phyloP scores from a whole-genome alignment of 2,329 filamentous ascomycete species.

The Calycina herbarum region DNA sequence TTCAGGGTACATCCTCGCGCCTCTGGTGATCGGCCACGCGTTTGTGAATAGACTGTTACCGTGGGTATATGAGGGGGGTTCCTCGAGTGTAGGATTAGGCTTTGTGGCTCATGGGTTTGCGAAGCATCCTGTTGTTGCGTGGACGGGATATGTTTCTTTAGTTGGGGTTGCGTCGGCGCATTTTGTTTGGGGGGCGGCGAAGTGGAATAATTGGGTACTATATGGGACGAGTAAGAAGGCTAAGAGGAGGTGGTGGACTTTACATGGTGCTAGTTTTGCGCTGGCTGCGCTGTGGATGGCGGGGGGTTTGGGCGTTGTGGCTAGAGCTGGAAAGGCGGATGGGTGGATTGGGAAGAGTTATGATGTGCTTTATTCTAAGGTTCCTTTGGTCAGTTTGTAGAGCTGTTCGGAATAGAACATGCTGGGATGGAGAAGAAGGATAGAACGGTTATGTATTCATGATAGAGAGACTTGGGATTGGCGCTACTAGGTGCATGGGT shows the following conservation, averaged over 20 bases:
- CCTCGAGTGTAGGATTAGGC: constrained; percentile 78
- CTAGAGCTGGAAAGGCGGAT: constrained; percentile 63
- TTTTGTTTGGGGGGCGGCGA: constrained; percentile 81
- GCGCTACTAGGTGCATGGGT: not conserved
- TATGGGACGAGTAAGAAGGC: constrained; percentile 51
- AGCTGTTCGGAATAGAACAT: not conserved
- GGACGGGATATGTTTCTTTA: constrained; percentile 67
- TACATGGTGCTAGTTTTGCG: constrained; percentile 64
- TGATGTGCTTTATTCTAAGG: constrained; percentile 67
- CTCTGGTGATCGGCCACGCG: constrained; percentile 69
- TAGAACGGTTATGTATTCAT: not conserved
- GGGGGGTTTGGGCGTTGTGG: constrained; percentile 77
- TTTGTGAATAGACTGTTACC: constrained; percentile 77
- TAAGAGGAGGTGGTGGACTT: constrained; percentile 67
- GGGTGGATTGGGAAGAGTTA: constrained; percentile 83
- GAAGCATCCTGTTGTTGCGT: constrained; percentile 65
- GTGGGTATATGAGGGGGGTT: constrained; percentile 75
- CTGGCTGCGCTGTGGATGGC: constrained; percentile 74
- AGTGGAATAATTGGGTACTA: constrained; percentile 71
- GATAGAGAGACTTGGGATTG: not conserved
- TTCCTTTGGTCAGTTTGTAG: constrained; percentile 58
- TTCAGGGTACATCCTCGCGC: constrained; percentile 70
- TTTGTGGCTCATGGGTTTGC: constrained; percentile 87
- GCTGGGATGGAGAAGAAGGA: not conserved
- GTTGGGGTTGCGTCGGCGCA: constrained; percentile 71